Evolutionary conservation across 208 protist genomes (phyloP), one percentile per base, ranked within the genome.

Genomic region (Leishmania major): DNA sequence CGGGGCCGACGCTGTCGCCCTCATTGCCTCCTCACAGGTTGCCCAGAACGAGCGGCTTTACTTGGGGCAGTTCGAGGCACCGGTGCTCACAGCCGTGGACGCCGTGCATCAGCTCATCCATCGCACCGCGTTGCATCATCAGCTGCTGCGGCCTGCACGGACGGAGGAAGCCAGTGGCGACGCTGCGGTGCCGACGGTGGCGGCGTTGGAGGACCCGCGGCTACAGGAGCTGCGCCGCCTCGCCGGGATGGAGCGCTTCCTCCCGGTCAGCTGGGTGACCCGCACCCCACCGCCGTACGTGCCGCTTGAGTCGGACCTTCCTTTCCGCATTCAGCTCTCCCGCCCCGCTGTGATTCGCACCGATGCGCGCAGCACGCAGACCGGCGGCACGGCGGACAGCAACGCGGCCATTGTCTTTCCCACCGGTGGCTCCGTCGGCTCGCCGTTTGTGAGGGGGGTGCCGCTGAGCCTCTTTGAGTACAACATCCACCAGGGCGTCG

Each of bases 51-150:
- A 89, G 7, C 84, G 85, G 19, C 85, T 96, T n/a, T 97, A 95
- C 85, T 75, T 97, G 83, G 91, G 92, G 10, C 87, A 94, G 88
- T 96, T 97, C 75, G 95, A 97, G 88, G 95, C 93, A 1, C 95
- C 95, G 4, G 93, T 88, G 28, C 84, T 95, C 49, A 88, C 91
- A 31, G 95, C 92, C 22, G 43, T 97, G 6, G 95, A 97, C 80
- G 89, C 88, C 1, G 93, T 97, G 43, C 91, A 96, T 66, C 95
- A 97, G 77, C 88, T 95, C 19, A 89, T 91, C 11, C 93, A 97
- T 80, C 85, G 78, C 67, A 84, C 84, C 37, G 95, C 93, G 4
- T 80, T 95, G 75, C 91, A 91, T 55, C 82, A 91, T 72, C 59
- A 84, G 6, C 87, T 96, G n/a, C 79, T 97, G 35, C 87, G 87